A percentile compares a stretch with the other conserved stretches of the same genome.
phyloP scores from a whole-genome alignment of 768 basidiomycete species.

The Amylocystis lapponica region DNA sequence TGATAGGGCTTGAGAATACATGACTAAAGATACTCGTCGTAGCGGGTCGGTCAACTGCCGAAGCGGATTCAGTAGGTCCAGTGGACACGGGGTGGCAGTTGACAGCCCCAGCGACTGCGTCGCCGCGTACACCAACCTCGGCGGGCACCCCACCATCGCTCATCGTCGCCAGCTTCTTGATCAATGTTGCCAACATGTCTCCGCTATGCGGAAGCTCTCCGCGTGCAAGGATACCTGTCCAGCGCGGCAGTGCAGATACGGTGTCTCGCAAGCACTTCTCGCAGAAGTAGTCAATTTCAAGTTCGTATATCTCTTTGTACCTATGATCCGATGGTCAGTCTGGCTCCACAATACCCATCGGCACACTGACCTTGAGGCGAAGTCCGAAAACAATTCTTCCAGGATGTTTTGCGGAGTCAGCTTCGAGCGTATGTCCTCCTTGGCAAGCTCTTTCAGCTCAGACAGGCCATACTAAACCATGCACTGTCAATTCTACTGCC shows the following conservation, averaged over 20 bases:
- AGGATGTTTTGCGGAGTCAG: slow-evolving; percentile 1
- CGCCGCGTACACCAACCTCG: no score
- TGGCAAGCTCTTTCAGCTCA: not conserved
- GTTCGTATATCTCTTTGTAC: slow-evolving; percentile 9
- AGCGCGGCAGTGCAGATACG: slow-evolving; percentile 1
- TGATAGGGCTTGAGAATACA: no score
- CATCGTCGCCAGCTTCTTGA: no score
- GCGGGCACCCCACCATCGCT: no score
- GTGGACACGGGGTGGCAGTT: no score
- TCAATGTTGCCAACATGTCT: no score
- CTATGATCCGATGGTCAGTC: slow-evolving; percentile 1
- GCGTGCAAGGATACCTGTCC: not conserved
- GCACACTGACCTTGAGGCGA: slow-evolving; percentile 5
- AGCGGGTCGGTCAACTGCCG: no score
- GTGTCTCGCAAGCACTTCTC: slow-evolving; percentile 1
- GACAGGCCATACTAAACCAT: not conserved
- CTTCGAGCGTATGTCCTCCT: not conserved
- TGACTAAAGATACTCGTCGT: no score
- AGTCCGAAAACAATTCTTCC: slow-evolving; percentile 2
- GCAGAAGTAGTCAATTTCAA: slow-evolving; percentile 8
- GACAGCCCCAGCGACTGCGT: no score
- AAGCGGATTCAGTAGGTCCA: no score
- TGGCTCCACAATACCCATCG: not conserved
- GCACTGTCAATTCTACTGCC: not conserved
- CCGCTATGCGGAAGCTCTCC: slow-evolving; percentile 10